Percentiles rank a stretch among this genome's conserved stretches.
phyloP scores from a whole-genome alignment of 202 grass and related monocot species.

The Cymbopogon flexuosus region DNA sequence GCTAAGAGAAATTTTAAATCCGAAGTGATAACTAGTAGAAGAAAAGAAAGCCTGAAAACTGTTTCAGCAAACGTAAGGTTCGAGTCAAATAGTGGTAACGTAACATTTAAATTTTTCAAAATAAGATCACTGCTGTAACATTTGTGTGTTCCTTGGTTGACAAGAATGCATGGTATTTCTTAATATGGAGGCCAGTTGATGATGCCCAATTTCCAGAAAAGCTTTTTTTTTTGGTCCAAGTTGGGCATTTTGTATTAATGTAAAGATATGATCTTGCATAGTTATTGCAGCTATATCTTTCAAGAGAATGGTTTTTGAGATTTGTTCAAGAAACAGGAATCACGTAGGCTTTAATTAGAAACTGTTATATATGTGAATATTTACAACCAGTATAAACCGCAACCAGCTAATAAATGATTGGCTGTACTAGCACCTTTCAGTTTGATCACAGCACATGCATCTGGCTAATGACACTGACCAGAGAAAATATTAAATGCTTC shows the following conservation, averaged over 20 bases:
- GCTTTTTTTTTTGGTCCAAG: not conserved
- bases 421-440: not conserved
- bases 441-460: slow-evolving; percentile 3
- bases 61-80: not conserved
- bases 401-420: slow-evolving; percentile 8
- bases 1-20: not conserved
- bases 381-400: not conserved
- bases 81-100: not conserved
- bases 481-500: not conserved
- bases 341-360: not conserved
- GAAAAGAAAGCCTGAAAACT: not conserved
- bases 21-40: not conserved
- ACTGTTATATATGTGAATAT: not conserved
- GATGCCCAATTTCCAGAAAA: no score
- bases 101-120: slow-evolving; percentile 7
- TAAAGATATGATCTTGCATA: not conserved
- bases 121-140: slow-evolving; percentile 2
- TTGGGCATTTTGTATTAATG: slow-evolving; percentile 12
- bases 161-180: not conserved
- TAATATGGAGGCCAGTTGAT: slow-evolving; percentile 17
- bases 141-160: slow-evolving; percentile 13
- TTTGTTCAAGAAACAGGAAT: slow-evolving; percentile 7
- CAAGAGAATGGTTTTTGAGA: slow-evolving; percentile 17
- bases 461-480: slow-evolving; percentile 3
- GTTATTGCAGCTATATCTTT: slow-evolving; percentile 22